Conservation (phyloP, 768 basidiomycete species). For the Sporobolomyces phaffii region DNA sequence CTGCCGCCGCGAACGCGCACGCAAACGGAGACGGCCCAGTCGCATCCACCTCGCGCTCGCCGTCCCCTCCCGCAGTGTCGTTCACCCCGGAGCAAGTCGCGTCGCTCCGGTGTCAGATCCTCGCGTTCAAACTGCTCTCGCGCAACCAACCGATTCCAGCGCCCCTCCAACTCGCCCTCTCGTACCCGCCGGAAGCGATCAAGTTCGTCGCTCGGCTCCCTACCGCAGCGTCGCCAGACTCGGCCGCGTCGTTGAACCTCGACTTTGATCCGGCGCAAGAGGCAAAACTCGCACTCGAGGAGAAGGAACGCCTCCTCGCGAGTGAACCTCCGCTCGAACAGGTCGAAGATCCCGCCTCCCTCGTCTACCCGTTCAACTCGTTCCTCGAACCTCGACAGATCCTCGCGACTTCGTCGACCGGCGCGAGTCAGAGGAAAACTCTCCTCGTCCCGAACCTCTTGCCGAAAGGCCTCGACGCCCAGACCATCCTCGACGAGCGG, state of each 20-base stretch:
- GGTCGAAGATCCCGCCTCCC: constrained; percentile 28
- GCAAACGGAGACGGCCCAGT: constrained; percentile 17
- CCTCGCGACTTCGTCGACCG: constrained; percentile 51
- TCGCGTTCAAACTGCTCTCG: constrained; percentile 41
- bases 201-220: constrained; percentile 6
- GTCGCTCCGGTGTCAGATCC: constrained; percentile 40
- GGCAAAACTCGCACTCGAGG: background rate
- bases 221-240: background rate
- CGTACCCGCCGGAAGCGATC: constrained; percentile 24
- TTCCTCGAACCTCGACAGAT: constrained; percentile 54
- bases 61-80: constrained; percentile 60
- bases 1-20: no score
- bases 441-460: constrained; percentile 81
- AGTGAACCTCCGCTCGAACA: constrained; percentile 14
- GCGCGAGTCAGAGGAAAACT: background rate
- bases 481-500: constrained; percentile 82
- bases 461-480: constrained; percentile 86
- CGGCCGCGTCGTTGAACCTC: background rate
- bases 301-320: background rate
- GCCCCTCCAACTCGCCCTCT: constrained; percentile 32
- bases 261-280: background rate
- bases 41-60: constrained; percentile 43
- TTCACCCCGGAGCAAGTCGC: constrained; percentile 69
- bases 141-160: constrained; percentile 42
- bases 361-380: constrained; percentile 34